Percentiles rank a stretch among this genome's conserved stretches.
Conservation (phyloP, 805 yeast genomes). For the Hanseniaspora vineae region DNA sequence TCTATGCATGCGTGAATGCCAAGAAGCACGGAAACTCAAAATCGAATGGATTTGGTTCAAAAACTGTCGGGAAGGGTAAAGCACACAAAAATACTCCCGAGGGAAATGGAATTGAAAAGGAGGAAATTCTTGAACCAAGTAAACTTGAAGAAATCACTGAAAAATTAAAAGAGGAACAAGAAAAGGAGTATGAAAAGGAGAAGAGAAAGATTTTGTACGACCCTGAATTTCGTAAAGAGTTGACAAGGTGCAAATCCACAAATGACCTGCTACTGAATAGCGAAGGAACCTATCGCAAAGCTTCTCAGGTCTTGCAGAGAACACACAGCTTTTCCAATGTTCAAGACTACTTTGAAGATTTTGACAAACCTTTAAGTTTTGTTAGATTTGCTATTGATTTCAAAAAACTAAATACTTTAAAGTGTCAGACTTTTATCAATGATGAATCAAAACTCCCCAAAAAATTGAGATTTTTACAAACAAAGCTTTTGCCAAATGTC, state of each 20-base stretch:
- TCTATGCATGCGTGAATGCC: neutral
- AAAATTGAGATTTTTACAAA: neutral
- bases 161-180: too few relatives aligned
- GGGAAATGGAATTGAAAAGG: too few relatives aligned
- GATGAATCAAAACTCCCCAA: neutral
- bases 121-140: too few relatives aligned
- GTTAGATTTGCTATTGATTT: neutral
- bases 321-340: slow-evolving; percentile 4
- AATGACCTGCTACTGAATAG: neutral
- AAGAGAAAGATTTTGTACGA: neutral
- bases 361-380: neutral
- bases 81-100: too few relatives aligned
- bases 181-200: too few relatives aligned
- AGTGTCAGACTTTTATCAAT: neutral
- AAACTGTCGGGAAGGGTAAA: too few relatives aligned
- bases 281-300: neutral
- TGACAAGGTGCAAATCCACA: slow-evolving; percentile 2
- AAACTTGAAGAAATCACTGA: too few relatives aligned
- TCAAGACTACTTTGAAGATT: slow-evolving; percentile 1
- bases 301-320: neutral
- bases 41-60: neutral
- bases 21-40: neutral
- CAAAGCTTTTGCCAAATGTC: neutral
- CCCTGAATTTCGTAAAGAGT: slow-evolving; percentile 1
- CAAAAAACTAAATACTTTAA: neutral